Conservation (phyloP, 441 rosid genomes). For the Kokia cookei region DNA sequence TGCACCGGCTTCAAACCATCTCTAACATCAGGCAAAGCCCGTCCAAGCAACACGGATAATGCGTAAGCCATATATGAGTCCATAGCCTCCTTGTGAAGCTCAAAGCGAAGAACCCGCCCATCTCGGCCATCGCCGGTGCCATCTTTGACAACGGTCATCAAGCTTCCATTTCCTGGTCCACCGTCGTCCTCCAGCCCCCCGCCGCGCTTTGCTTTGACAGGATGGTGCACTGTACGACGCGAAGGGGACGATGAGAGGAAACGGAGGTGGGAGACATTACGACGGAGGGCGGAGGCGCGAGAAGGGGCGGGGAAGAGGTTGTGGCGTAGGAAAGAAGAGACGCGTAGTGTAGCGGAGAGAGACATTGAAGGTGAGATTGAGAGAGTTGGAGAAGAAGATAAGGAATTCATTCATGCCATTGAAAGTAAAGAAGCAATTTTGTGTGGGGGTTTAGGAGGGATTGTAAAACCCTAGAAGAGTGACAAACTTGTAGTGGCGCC, state of each 20-base stretch:
- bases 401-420: slow-evolving; percentile 32
- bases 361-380: slow-evolving; percentile 40
- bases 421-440: background rate
- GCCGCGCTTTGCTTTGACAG: slow-evolving; percentile 7
- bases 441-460: slow-evolving; percentile 4
- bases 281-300: slow-evolving; percentile 21
- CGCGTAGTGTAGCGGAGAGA: slow-evolving; percentile 55
- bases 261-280: slow-evolving; percentile 20
- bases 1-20: slow-evolving; percentile 95
- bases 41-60: slow-evolving; percentile 86
- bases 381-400: slow-evolving; percentile 18
- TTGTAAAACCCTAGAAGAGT: slow-evolving; percentile 29
- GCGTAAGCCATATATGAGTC: slow-evolving; percentile 90
- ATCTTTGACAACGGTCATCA: slow-evolving; percentile 28
- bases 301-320: slow-evolving; percentile 33
- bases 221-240: background rate
- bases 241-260: slow-evolving; percentile 26
- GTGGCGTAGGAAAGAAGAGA: slow-evolving; percentile 25
- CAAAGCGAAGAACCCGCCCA: slow-evolving; percentile 54
- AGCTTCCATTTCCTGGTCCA: slow-evolving; percentile 33
- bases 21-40: slow-evolving; percentile 88
- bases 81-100: slow-evolving; percentile 87
- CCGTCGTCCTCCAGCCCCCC: slow-evolving; percentile 11
- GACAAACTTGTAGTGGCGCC: slow-evolving; percentile 24
- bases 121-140: slow-evolving; percentile 18